Conservation (phyloP, 129 eudicot species). For the Helianthus tuberosus region DNA sequence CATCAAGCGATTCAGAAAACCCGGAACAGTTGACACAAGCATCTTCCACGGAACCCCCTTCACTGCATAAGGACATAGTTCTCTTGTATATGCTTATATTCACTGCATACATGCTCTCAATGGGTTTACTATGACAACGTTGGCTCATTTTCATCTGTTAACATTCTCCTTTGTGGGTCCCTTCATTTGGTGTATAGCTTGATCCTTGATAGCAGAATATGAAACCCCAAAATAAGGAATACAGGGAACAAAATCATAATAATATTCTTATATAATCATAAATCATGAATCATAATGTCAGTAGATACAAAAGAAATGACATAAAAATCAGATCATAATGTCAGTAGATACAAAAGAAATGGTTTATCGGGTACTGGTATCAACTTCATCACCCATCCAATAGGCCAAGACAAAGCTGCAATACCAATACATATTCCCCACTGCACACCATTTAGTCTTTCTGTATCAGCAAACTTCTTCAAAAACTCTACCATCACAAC, state of each 20-base stretch:
- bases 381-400: conserved; percentile 70
- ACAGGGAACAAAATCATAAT: too few species aligned
- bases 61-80: too few species aligned
- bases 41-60: too few species aligned
- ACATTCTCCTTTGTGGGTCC: neutral
- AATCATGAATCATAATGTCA: neutral
- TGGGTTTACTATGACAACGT: too few species aligned
- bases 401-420: conserved; percentile 83
- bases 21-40: too few species aligned
- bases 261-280: neutral
- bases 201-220: neutral
- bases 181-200: neutral
- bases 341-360: too few species aligned
- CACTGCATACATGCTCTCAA: too few species aligned
- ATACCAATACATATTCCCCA: conserved; percentile 74
- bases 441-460: conserved; percentile 58
- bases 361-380: conserved; percentile 76
- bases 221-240: neutral
- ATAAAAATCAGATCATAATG: conserved; percentile 1
- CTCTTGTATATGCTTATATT: too few species aligned
- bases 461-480: conserved; percentile 75
- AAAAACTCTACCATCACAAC: conserved; percentile 84
- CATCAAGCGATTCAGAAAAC: too few species aligned
- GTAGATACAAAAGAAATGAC: neutral
- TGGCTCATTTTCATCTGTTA: neutral